Percentiles rank a stretch among this genome's conserved stretches.
phyloP scores from a whole-genome alignment of 306 rosid genomes.

The Psophocarpus tetragonolobus region DNA sequence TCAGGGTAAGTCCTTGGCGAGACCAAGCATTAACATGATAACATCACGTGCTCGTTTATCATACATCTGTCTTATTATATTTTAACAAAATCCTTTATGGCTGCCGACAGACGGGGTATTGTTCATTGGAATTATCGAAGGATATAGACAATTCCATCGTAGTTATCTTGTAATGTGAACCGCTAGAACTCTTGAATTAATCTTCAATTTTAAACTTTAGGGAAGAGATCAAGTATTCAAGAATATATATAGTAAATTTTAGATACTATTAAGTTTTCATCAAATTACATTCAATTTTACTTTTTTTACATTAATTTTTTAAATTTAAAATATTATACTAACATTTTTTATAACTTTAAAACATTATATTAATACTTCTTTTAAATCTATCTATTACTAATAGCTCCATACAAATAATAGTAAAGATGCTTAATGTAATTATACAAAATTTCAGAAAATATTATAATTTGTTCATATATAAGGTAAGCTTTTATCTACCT shows the following conservation, averaged over 20 bases:
- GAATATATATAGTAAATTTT: too few relatives aligned
- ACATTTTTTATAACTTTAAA: too few relatives aligned
- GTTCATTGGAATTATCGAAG: not conserved
- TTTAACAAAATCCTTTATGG: not conserved
- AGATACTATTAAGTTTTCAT: too few relatives aligned
- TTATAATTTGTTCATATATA: too few relatives aligned
- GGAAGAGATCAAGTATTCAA: not conserved
- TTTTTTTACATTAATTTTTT: too few relatives aligned
- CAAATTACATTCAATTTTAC: too few relatives aligned
- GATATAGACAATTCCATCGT: not conserved
- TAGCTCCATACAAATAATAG: too few relatives aligned
- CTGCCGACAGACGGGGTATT: not conserved
- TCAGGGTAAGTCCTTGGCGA: not conserved
- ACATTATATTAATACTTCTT: too few relatives aligned
- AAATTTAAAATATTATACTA: too few relatives aligned
- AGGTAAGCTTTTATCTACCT: not conserved
- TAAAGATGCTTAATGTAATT: too few relatives aligned
- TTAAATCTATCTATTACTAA: too few relatives aligned
- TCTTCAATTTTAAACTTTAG: not conserved
- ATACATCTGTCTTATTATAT: not conserved
- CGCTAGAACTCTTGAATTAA: not conserved
- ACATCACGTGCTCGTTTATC: not conserved
- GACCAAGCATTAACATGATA: not conserved
- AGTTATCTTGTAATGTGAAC: not conserved
- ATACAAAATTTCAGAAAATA: too few relatives aligned